Evolutionary conservation across 2,329 filamentous ascomycete genomes (phyloP), one percentile per base, ranked within the genome.

Genomic region (Fusarium palustre): DNA sequence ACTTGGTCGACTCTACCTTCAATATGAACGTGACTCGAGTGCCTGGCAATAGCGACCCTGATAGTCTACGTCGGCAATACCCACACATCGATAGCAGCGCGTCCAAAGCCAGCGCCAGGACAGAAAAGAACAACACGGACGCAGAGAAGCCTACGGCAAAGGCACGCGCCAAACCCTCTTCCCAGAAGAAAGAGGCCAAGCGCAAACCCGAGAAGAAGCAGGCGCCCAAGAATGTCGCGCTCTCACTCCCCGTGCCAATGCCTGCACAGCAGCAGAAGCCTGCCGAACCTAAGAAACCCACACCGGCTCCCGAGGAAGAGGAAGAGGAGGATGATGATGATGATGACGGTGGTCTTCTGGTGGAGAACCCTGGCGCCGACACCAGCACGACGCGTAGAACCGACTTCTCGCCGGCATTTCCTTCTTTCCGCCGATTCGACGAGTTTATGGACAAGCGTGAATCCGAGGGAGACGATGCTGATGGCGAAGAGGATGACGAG

Each of bases 21-120:
- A 90, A 93, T 75, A 94, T 97, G 90, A 97, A 97, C 78, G 81
- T 97, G 55, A 89, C 87, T 54, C 88, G 86, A 57, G 89, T 89
- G 16, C 92, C 91, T 4, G 87, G 85, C 69, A 90, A 91, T 73
- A 82, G 84, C 55, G 88, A 92, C 70, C 80, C 85, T 55, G 86
- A 87, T 31, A 88, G 86, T 73, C 83, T 97, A 41, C 85, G 87
- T 48, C 85, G 88, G 50, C 85, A 90, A 74, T 90, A 92, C 75
- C 84, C 88, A 12, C 92, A 92, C 64, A 84, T 96, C 38, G 83
- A 84, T 25, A 78, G 34, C 52, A 64, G 42, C 52, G 58, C 66
- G 9, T 56, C 74, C 15, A 69, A 73, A 24, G 24, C 70, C 9
- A 46, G 68, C 36, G 16, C 22, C 12, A 70, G 46, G 7, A n/a